Conservation (phyloP, 2,329 filamentous ascomycete genomes). For the Madurella fahalii region DNA sequence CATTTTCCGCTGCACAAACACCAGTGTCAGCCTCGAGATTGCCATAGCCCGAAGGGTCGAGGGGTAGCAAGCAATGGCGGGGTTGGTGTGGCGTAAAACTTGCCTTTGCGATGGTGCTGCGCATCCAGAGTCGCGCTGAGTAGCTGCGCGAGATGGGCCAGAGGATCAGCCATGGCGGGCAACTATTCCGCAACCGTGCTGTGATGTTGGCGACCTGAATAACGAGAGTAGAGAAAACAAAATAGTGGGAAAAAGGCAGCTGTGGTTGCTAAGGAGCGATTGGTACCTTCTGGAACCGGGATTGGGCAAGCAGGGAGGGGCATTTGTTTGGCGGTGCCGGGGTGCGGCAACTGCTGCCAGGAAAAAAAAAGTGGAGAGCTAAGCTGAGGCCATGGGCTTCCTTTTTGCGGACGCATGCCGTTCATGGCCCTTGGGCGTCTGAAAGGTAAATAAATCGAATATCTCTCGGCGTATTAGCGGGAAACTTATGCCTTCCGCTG, state of each 20-base stretch:
- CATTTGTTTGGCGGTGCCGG: background rate
- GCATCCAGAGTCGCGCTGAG: slow-evolving; percentile 89
- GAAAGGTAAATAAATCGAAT: too few relatives aligned
- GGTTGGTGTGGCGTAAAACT: slow-evolving; percentile 14
- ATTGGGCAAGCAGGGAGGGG: slow-evolving; percentile 8
- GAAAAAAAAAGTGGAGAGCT: slow-evolving; percentile 8
- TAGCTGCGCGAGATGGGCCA: slow-evolving; percentile 68
- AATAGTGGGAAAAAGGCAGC: slow-evolving; percentile 17
- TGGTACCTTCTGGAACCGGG: slow-evolving; percentile 15
- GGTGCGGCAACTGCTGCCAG: background rate
- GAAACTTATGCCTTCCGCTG: too few relatives aligned
- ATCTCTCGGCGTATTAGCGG: background rate
- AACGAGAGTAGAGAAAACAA: slow-evolving; percentile 12
- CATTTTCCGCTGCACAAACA: slow-evolving; percentile 64
- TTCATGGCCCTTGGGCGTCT: too few relatives aligned
- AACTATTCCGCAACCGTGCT: background rate
- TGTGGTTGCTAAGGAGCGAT: slow-evolving; percentile 19
- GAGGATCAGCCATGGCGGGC: slow-evolving; percentile 50
- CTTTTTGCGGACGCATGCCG: too few relatives aligned
- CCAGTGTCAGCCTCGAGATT: slow-evolving; percentile 7
- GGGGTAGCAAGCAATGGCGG: background rate
- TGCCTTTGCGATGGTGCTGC: slow-evolving; percentile 84
- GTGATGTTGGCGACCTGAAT: slow-evolving; percentile 7
- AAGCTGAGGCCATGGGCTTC: background rate
- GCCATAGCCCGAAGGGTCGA: too few relatives aligned